phyloP scores from a whole-genome alignment of 495 filamentous ascomycete species.

The Xylaria nigripes region DNA sequence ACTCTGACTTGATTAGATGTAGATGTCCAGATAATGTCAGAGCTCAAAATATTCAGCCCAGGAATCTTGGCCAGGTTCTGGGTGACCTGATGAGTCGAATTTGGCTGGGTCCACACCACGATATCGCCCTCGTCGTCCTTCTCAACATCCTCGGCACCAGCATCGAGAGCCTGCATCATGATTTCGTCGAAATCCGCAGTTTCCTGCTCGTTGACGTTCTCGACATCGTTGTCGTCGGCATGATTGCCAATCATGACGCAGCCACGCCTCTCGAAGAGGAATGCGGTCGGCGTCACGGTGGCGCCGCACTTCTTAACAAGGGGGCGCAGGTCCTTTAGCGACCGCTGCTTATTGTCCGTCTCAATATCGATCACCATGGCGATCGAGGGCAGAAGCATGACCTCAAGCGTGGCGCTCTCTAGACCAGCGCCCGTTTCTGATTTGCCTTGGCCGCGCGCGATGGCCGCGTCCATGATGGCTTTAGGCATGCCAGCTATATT shows the following conservation, averaged over 20 bases:
- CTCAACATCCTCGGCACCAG: slow-evolving; percentile 73
- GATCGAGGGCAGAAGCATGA: slow-evolving; percentile 67
- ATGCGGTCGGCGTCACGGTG: slow-evolving; percentile 60
- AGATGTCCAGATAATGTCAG: slow-evolving; percentile 78
- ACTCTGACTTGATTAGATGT: slow-evolving; percentile 64
- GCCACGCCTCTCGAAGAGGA: slow-evolving; percentile 76
- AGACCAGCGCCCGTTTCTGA: slow-evolving; percentile 62
- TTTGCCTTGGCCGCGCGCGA: slow-evolving; percentile 78
- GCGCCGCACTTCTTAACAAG: slow-evolving; percentile 64
- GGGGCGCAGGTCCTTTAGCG: slow-evolving; percentile 60
- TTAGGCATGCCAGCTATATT: slow-evolving; percentile 66
- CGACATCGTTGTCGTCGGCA: slow-evolving; percentile 69
- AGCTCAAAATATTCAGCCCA: slow-evolving; percentile 55
- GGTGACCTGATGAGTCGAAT: slow-evolving; percentile 55
- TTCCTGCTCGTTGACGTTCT: slow-evolving; percentile 52
- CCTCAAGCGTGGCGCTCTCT: slow-evolving; percentile 71
- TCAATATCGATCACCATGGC: slow-evolving; percentile 68
- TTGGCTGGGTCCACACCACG: slow-evolving; percentile 66
- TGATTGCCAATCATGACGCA: slow-evolving; percentile 61
- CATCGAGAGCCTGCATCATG: slow-evolving; percentile 78
- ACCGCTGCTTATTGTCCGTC: slow-evolving; percentile 69
- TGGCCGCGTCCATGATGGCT: slow-evolving; percentile 68
- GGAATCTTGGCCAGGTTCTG: slow-evolving; percentile 50
- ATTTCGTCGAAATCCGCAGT: slow-evolving; percentile 61
- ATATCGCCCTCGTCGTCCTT: slow-evolving; percentile 61